Base-by-base conservation (phyloP, 2,329 filamentous ascomycete genomes). In the Laburnicola sp. region DNA sequence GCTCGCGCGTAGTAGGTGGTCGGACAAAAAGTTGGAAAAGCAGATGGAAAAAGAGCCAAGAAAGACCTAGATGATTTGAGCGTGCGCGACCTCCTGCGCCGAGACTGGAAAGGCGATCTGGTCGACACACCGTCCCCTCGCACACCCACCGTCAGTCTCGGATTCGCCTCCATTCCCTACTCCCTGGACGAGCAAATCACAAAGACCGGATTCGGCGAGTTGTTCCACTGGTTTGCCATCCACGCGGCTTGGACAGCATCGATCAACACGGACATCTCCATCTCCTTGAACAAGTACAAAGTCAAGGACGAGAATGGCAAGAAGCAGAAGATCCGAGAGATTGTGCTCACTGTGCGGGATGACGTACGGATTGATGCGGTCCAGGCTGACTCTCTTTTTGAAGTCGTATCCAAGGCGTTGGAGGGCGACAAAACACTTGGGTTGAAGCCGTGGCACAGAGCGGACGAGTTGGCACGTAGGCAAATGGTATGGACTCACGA, bases 151-250 rank as follows among this genome's bases (percentile, higher is more conserved):
- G 74, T 79, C 44, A 76, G 69, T 56, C 72, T 79, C 0, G 76
- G 76, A 11, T 78, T 78, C 53, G 73, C 75, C 0, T 77, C 74
- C 1, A 73, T 79, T 37, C 76, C 76, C 0, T 78, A 73, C 65
- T 76, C 74, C 1, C 66, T 78, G 60, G 76, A 78, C 28, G 69
- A 75, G 41, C 76, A 78, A 51, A 77, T 78, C 47, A 55, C 66
- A 7, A 76, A 75, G 58, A 79, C 76, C 0, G 75, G 77, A 26
- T 79, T 77, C 50, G 65, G 70, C 39, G 76, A 76, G 55, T 70
- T 78, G 4, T 79, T 79, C 41, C 71, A 78, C 58, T 79, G 76
- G 76, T 79, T 78, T 50, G 76, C 76, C 2, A 65, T 78, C 26
- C 75, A 79, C 44, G 76, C 76, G 8, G 76, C 76, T 1, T 79